Conservation (phyloP, 2,329 filamentous ascomycete species). For the Trichophyton benhamiae region DNA sequence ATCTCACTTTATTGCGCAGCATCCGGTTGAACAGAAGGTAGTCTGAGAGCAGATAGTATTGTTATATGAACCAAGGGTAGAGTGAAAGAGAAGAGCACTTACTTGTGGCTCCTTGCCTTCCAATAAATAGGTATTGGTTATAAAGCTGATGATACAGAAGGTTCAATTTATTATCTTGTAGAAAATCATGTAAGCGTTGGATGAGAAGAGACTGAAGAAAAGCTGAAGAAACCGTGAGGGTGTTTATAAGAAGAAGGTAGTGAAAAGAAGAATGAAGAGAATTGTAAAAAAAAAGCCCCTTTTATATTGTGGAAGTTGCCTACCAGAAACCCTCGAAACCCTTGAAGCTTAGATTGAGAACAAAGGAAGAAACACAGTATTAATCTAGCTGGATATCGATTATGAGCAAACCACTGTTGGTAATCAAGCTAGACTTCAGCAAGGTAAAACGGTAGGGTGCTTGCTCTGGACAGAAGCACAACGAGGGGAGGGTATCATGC, state of each 20-base stretch:
- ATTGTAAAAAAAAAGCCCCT: not conserved
- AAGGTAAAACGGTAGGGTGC: not conserved
- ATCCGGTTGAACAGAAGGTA: not conserved
- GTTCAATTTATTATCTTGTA: not conserved
- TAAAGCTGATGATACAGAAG: not conserved
- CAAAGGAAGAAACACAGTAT: not conserved
- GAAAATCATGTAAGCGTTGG: not conserved
- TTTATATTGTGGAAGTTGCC: not conserved
- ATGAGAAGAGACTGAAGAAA: not conserved
- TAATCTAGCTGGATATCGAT: not conserved
- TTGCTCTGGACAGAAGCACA: not conserved
- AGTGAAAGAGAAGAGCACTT: not conserved
- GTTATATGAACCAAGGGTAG: not conserved
- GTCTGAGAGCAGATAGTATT: not conserved
- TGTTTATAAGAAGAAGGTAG: not conserved
- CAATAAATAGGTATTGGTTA: too few relatives aligned
- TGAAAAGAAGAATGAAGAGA: not conserved
- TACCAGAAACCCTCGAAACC: not conserved
- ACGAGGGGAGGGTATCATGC: not conserved
- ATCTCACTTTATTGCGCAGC: not conserved
- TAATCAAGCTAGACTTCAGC: not conserved
- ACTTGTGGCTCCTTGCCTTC: not conserved
- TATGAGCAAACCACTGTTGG: not conserved
- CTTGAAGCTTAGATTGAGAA: not conserved
- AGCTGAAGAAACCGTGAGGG: not conserved